Evolutionary conservation across 78 protist species (phyloP), one percentile per base, ranked within the genome.

Genomic region (Diacronema lutheri): DNA sequence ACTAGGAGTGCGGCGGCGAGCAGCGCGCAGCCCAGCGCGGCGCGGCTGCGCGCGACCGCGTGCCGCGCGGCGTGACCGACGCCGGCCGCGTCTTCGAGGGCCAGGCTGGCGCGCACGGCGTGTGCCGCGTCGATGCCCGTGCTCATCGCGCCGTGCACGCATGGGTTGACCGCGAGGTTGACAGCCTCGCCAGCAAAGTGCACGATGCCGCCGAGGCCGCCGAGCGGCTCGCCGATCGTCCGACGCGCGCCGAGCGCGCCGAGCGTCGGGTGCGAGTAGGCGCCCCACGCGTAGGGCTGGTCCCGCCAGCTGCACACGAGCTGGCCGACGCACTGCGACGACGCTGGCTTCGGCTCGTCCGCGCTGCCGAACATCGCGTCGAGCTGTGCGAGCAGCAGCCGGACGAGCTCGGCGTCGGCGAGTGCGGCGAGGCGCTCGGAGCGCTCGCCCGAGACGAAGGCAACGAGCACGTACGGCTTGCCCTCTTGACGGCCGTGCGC

Each of bases 91-190:
- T n/a, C n/a, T n/a, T n/a, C n/a, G n/a, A n/a, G n/a, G n/a, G n/a
- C n/a, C n/a, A n/a, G n/a, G n/a, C n/a, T n/a, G n/a, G n/a, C n/a
- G n/a, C n/a, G n/a, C n/a, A 44, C 7, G 50, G 50, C 50, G 50
- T 3, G 16, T 16, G 71, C 76, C 14, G 76, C 76, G 13, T 23
- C 31, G 21, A 26, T 37, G 21, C 79, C 79, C 55, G 79, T 71
- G 21, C 29, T 56, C 79, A 71, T 71, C 79, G 79, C 79, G 16
- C 79, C 79, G 58, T 71, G 79, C 4, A 71, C 23, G 79, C 79
- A 71, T 1, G 79, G 79, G 9, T 71, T 71, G 58, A 71, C 38
- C 7, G 35, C 57, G 13, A 21, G 58, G 57, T 71, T 56, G 58
- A 35, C 25, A 7, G 79, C 79, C 57, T 71, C 79, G 5, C 79